phyloP scores from a whole-genome alignment of 495 filamentous ascomycete species.

The Filosporella fistucella region DNA sequence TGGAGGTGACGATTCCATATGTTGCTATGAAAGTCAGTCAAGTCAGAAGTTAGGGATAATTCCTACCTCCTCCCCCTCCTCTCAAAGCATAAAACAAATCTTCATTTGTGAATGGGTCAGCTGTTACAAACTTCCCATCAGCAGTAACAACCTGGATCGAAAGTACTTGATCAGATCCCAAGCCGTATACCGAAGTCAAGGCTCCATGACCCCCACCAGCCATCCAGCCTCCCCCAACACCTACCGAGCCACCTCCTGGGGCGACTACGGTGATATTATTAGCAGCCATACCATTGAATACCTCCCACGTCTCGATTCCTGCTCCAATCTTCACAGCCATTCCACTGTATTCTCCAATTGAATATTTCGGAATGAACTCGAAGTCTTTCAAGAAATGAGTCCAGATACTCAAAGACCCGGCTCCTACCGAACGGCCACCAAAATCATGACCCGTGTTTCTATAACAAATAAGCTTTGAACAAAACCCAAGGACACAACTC shows the following conservation, averaged over 20 bases:
- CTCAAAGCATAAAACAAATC: slow-evolving; percentile 58
- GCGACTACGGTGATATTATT: slow-evolving; percentile 46
- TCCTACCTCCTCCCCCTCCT: slow-evolving; percentile 53
- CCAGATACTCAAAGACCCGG: slow-evolving; percentile 19
- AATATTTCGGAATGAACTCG: slow-evolving; percentile 5
- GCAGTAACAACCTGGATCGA: slow-evolving; percentile 53
- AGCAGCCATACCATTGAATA: slow-evolving; percentile 37
- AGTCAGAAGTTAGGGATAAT: too few relatives aligned
- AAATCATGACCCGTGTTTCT: slow-evolving; percentile 59
- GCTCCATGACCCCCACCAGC: slow-evolving; percentile 60
- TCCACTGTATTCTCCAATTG: too few relatives aligned
- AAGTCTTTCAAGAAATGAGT: slow-evolving; percentile 18
- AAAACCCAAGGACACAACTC: too few relatives aligned
- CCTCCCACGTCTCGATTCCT: slow-evolving; percentile 52
- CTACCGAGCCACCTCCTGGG: slow-evolving; percentile 46
- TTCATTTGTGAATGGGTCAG: slow-evolving; percentile 34
- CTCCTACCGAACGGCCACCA: slow-evolving; percentile 34
- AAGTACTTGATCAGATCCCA: slow-evolving; percentile 54
- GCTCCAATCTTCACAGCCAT: slow-evolving; percentile 45
- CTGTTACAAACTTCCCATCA: slow-evolving; percentile 36
- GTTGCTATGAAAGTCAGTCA: too few relatives aligned
- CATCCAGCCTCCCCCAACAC: slow-evolving; percentile 42
- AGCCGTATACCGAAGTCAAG: slow-evolving; percentile 45
- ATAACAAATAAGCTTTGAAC: too few relatives aligned
- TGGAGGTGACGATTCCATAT: slow-evolving; percentile 42